Percentiles rank a stretch among this genome's conserved stretches.
Conservation (phyloP, 2,329 filamentous ascomycete genomes). For the Fusarium subglutinans region DNA sequence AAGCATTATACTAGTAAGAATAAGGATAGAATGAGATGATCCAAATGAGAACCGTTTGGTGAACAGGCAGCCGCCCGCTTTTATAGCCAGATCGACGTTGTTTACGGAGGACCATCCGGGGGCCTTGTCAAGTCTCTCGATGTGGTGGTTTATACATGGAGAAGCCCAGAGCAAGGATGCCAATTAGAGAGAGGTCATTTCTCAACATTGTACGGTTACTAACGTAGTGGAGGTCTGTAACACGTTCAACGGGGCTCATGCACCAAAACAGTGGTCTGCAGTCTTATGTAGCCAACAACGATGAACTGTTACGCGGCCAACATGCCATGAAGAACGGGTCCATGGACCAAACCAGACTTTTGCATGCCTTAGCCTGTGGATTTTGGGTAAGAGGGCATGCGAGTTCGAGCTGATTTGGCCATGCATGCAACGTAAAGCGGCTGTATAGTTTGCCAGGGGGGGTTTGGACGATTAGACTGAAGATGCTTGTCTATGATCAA, state of each 20-base stretch:
- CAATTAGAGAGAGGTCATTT: slow-evolving; percentile 16
- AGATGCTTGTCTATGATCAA: slow-evolving; percentile 1
- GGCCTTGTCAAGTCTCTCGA: slow-evolving; percentile 2
- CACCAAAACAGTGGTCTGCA: slow-evolving; percentile 22
- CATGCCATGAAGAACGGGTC: slow-evolving; percentile 10
- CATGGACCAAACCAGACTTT: slow-evolving; percentile 11
- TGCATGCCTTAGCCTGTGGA: slow-evolving; percentile 26
- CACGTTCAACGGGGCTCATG: slow-evolving; percentile 10
- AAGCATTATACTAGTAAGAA: slow-evolving; percentile 9
- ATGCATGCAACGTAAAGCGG: slow-evolving; percentile 26
- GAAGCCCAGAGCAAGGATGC: slow-evolving; percentile 10
- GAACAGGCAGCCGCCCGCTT: background rate
- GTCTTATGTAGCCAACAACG: slow-evolving; percentile 21
- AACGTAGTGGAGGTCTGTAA: slow-evolving; percentile 10
- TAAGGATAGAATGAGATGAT: background rate
- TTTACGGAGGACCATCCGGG: background rate
- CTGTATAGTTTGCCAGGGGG: slow-evolving; percentile 4
- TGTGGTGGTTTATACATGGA: slow-evolving; percentile 29
- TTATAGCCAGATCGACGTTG: slow-evolving; percentile 9
- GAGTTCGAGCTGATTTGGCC: slow-evolving; percentile 18
- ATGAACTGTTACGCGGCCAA: slow-evolving; percentile 24
- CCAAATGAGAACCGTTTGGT: background rate
- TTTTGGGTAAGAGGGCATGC: slow-evolving; percentile 16
- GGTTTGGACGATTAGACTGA: background rate
- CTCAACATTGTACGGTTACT: slow-evolving; percentile 12